Evolutionary conservation across 2,329 filamentous ascomycete species (phyloP), one percentile per base, ranked within the genome.

Genomic region (Aspergillus aculeatinus): DNA sequence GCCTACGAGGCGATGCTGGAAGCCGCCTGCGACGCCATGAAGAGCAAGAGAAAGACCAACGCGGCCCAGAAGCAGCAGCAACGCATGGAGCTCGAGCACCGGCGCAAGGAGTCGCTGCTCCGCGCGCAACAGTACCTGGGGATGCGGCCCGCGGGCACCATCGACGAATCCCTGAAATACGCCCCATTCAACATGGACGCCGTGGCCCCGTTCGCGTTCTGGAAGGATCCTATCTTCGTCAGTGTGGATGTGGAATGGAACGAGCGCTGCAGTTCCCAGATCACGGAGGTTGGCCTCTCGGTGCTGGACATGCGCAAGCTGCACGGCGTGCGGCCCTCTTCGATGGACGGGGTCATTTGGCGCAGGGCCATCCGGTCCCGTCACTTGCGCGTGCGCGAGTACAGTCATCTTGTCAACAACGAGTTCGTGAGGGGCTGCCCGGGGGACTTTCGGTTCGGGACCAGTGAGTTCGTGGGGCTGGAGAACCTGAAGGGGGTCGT

Each of bases 231-330:
- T 0, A 81, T 96, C 7, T 89, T 97, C 66, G 80, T 96, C 60
- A 87, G 85, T 63, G 81, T 98, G 49, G 95, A 99, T 68, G 80
- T 95, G 33, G 95, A 99, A 74, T 87, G 89, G 1, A 91, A 88
- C 60, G 95, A 99, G 73, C 76, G 78, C 23, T 80, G 85, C 49
- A 84, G 86, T 12, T 79, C 82, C 35, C 79, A 85, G 12, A 83
- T 98, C 60, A 96, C 93, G 0, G 95, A 99, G 74, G 82, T 99
- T 44, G 95, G 95, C 0, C 81, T 99, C 47, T 88, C 91, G 1
- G 87, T 88, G 2, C 80, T 98, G 0, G 92, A 98, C 72, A 92
- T 89, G 1, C 73, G 77, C 21, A 81, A 85, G 54, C 74, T 92
- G 23, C 67, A 76, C 1, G 77, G 74, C 7, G 62, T 87, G 0